Percentiles rank a stretch among this genome's conserved stretches.
Evolutionary conservation across 2,329 filamentous ascomycete genomes (phyloP).

Genomic region (Ophioceras dolichostomum): DNA sequence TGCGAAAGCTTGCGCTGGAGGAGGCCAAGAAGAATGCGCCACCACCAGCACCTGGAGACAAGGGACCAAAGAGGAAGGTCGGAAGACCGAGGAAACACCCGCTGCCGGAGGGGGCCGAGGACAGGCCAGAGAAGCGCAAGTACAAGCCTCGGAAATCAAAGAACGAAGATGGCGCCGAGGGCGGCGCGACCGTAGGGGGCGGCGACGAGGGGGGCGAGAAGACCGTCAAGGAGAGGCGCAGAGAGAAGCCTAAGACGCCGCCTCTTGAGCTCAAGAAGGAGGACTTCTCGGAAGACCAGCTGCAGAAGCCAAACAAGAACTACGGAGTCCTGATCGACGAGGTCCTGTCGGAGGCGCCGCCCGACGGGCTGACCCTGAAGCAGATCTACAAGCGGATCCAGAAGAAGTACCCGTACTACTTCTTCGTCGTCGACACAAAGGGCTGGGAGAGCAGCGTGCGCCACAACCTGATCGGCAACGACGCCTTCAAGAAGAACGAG

Average conservation of each 20-base stretch:
- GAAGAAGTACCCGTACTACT: constrained; percentile 45
- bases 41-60: constrained; percentile 31
- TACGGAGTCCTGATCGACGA: constrained; percentile 50
- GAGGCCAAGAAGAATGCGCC: constrained; percentile 36
- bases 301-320: constrained; percentile 50
- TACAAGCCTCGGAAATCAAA: constrained; percentile 46
- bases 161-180: constrained; percentile 37
- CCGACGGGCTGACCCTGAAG: constrained; percentile 43
- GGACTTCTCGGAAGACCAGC: constrained; percentile 44
- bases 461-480: constrained; percentile 50
- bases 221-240: constrained; percentile 43
- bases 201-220: constrained; percentile 25
- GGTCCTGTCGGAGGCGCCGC: constrained; percentile 39
- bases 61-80: constrained; percentile 49
- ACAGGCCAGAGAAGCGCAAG: constrained; percentile 49
- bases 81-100: constrained; percentile 54
- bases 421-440: constrained; percentile 47
- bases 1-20: constrained; percentile 46
- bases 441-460: constrained; percentile 57
- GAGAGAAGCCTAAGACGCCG: constrained; percentile 52
- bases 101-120: constrained; percentile 39
- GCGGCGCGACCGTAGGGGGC: constrained; percentile 20
- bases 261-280: constrained; percentile 41
- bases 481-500: constrained; percentile 47
- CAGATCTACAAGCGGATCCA: constrained; percentile 53